Evolutionary conservation across 192 early-diverging fungal genomes (phyloP).

Genomic region (Pilaira anomala): DNA sequence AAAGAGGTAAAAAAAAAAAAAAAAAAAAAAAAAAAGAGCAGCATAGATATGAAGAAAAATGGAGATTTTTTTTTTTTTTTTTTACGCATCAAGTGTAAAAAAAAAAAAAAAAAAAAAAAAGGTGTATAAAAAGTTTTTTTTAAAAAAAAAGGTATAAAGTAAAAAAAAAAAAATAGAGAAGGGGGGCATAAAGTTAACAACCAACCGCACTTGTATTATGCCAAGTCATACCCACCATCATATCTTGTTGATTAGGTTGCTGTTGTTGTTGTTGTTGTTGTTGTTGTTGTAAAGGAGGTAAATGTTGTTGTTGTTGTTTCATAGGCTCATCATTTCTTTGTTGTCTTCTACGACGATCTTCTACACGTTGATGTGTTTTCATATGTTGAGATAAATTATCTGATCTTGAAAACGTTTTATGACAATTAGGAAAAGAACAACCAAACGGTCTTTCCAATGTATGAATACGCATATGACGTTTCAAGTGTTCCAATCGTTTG

Average conservation of each 20-base stretch:
- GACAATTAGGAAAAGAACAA: constrained; percentile 52
- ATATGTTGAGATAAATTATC: constrained; percentile 66
- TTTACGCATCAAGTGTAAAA: neutral
- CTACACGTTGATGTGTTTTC: constrained; percentile 40
- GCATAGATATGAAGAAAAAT: constrained; percentile 2
- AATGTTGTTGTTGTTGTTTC: constrained; percentile 10
- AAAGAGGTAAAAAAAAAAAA: too few species aligned
- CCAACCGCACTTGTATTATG: constrained; percentile 21
- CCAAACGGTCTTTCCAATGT: constrained; percentile 62
- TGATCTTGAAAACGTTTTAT: constrained; percentile 57
- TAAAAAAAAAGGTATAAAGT: neutral
- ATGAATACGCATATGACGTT: constrained; percentile 70
- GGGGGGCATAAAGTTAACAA: constrained; percentile 6
- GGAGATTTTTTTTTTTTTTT: too few species aligned
- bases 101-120: constrained; percentile 12
- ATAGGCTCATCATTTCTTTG: constrained; percentile 1
- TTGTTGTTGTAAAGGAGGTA: constrained; percentile 7
- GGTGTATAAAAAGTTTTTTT: neutral
- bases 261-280: neutral
- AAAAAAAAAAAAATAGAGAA: neutral
- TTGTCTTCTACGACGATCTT: constrained; percentile 18
- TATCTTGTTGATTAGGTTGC: neutral
- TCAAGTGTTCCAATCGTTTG: constrained; percentile 76
- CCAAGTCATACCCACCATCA: constrained; percentile 20
- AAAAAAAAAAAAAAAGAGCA: constrained; percentile 1